Percentiles rank a stretch among this genome's conserved stretches.
Evolutionary conservation across 352 stramenopile genomes (phyloP).

Genomic region (Blastocystis sp.): DNA sequence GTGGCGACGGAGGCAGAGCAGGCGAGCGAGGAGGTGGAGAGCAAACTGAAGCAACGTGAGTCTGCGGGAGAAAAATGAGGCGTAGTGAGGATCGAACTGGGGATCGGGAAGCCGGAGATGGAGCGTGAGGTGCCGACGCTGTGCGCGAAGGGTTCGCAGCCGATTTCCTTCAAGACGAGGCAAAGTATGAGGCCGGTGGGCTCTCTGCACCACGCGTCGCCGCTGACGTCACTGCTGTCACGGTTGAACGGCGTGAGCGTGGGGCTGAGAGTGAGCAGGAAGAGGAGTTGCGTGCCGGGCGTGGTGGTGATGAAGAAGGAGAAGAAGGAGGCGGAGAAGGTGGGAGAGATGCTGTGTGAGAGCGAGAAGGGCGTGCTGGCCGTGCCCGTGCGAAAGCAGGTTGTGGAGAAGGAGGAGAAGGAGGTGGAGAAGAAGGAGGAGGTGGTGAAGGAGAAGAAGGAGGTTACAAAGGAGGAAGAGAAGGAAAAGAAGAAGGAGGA

Average conservation of each 20-base stretch:
- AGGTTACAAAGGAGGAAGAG: background rate
- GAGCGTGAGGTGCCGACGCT: background rate
- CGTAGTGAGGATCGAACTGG: background rate
- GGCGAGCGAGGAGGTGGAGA: background rate
- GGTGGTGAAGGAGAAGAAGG: background rate
- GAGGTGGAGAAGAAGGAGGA: conserved; percentile 21
- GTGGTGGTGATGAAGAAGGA: background rate
- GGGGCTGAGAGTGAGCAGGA: background rate
- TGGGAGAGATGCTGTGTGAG: background rate
- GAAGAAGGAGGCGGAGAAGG: background rate
- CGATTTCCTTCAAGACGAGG: background rate
- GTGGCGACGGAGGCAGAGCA: background rate
- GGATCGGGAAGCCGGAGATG: background rate
- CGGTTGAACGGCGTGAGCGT: background rate
- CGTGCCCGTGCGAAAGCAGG: background rate
- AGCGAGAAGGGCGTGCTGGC: background rate
- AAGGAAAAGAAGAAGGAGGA: conserved; percentile 7
- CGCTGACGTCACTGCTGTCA: background rate
- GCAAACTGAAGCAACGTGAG: background rate
- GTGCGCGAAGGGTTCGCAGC: background rate
- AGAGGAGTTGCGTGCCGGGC: background rate
- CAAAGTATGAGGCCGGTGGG: background rate
- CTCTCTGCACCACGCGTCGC: background rate
- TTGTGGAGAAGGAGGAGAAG: background rate
- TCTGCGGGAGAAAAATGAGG: background rate